These are phyloP conservation scores for Eutrema heterophyllum DNA, from an alignment of 345 rosid genomes.

Conservation along the genomic window DNA sequence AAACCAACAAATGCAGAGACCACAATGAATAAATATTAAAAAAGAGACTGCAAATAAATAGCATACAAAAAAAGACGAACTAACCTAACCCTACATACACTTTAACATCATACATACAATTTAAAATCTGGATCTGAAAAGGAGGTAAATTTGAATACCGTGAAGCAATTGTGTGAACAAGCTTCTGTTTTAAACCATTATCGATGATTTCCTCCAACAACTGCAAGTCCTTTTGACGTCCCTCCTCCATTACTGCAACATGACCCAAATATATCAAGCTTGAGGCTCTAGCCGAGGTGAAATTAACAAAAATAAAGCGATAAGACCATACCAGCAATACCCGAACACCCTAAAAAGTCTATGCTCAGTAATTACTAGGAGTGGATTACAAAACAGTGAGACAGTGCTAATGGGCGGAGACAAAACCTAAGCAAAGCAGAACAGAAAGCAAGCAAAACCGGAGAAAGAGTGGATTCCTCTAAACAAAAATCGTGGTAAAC, in stretches of 20 bases:
- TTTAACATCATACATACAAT: slow-evolving; percentile 1
- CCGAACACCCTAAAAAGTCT: background rate
- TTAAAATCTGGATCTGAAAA: background rate
- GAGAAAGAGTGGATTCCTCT: too few relatives aligned
- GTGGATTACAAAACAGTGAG: background rate
- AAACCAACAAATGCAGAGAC: slow-evolving; percentile 21
- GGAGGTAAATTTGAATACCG: slow-evolving; percentile 32
- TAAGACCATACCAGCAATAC: background rate
- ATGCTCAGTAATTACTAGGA: background rate
- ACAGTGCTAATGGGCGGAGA: background rate
- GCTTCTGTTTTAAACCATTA: slow-evolving; percentile 74
- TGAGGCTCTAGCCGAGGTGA: background rate
- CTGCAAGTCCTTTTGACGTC: slow-evolving; percentile 49
- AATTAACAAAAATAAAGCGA: background rate
- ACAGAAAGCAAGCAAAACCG: too few relatives aligned
- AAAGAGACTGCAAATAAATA: background rate
- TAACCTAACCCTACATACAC: background rate
- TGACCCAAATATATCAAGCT: slow-evolving; percentile 5
- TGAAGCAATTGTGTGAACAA: slow-evolving; percentile 57
- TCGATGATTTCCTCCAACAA: slow-evolving; percentile 81
- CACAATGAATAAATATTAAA: background rate
- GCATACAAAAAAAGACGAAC: background rate
- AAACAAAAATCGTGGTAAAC: too few relatives aligned
- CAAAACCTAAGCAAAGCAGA: background rate
- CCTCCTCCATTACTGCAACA: slow-evolving; percentile 42